Evolutionary conservation across 129 eudicot genomes (phyloP), one percentile per base, ranked within the genome.

Genomic region (Chrysanthemum makinoi): DNA sequence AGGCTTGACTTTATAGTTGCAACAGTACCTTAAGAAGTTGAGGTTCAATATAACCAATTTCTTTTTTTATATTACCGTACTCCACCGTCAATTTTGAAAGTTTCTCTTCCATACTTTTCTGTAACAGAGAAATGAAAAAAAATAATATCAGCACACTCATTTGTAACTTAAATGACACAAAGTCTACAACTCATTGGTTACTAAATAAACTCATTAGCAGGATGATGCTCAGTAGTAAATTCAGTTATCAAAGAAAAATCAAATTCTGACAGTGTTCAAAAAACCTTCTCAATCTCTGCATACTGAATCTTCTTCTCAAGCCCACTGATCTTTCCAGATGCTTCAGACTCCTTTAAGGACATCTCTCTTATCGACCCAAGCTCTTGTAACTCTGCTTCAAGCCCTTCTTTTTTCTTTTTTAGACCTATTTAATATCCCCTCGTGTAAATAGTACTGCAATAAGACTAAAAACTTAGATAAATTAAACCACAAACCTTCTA

Each of bases 281-380:
- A 39, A 28, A 95, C 99, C 99, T 86, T 87, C 73, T 90, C 99
- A 65, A 95, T 95, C 76, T 95, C 99, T 35, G 97, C 95, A 83
- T 95, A 95, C 73, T 88, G 96, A 79, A 88, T 88, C 84, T 90
- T 95, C 80, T 95, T 95, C 70, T 95, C 99, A 55, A 95, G 89
- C 65, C 99, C 99, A 65, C 99, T 95, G 54, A 95, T 90, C 73
- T 85, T 95, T 51, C 96, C 99, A 9, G 97, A 95, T 59, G 95
- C 87, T 83, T 95, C 99, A 61, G 99, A 90, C 85, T 90, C 99
- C 78, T 84, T 95, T 51, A 95, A 76, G 76, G 90, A 96, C 89
- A 95, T 79, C 72, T 95, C 99, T 81, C 99, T 85, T 72, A 88
- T 84, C 63, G 99, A 90, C 39, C 93, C 94, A 18, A 90, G 90